These are phyloP conservation scores for Ustilago esculenta DNA, from an alignment of 1,284 basidiomycete genomes.

Conservation along the genomic window DNA sequence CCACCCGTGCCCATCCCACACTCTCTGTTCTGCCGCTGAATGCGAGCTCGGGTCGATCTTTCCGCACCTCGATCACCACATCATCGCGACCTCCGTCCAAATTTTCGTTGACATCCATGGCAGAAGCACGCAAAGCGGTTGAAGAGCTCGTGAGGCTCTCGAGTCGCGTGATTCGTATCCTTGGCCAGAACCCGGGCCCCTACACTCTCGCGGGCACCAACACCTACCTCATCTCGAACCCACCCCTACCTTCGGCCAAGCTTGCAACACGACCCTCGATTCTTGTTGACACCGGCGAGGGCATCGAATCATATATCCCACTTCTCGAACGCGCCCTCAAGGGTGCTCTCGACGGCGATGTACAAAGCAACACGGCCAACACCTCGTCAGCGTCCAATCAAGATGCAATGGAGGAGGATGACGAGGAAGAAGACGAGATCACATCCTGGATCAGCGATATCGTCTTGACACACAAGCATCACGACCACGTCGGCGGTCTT, in stretches of 20 bases:
- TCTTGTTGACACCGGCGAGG: conserved; percentile 89
- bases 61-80: no score
- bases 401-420: conserved; percentile 25
- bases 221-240: conserved; percentile 81
- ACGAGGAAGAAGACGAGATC: conserved; percentile 36
- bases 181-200: conserved; percentile 83
- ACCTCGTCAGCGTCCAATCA: conserved; percentile 4
- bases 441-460: conserved; percentile 71
- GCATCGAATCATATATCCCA: conserved; percentile 76
- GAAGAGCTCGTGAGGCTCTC: conserved; percentile 43
- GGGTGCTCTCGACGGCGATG: conserved; percentile 29
- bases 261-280: conserved; percentile 73
- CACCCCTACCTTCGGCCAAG: conserved; percentile 52
- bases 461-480: conserved; percentile 88
- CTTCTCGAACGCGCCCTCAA: conserved; percentile 74
- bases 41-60: no score
- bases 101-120: conserved; percentile 43
- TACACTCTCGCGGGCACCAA: conserved; percentile 92
- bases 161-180: conserved; percentile 66
- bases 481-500: conserved; percentile 85
- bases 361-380: background rate
- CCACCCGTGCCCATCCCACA: no score
- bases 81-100: no score
- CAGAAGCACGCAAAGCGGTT: conserved; percentile 46
- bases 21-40: no score